These are phyloP conservation scores for Teratosphaeria pseudoeucalypti DNA, from an alignment of 2,329 filamentous ascomycete species.

Conservation along the genomic window DNA sequence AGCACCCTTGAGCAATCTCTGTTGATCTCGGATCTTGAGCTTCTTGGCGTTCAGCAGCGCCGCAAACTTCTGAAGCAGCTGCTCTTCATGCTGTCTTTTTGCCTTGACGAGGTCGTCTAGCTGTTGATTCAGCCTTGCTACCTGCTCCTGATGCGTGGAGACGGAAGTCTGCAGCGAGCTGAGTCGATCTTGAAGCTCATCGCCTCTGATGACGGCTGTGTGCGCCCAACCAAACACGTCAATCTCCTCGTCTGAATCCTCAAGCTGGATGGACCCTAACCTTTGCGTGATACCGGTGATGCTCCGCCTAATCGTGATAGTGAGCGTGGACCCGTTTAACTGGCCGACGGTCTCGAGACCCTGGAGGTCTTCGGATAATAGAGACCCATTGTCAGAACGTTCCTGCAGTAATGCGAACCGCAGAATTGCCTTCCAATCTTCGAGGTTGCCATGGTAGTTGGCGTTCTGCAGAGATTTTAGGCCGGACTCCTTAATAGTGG, in stretches of 20 bases:
- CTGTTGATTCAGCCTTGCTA: conserved; percentile 50
- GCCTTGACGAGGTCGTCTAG: conserved; percentile 55
- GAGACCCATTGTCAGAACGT: conserved; percentile 28
- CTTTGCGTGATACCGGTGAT: conserved; percentile 61
- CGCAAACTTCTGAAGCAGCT: conserved; percentile 59
- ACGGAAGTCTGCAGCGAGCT: conserved; percentile 25
- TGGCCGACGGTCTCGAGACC: conserved; percentile 51
- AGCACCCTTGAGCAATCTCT: conserved; percentile 48
- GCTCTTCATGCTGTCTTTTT: conserved; percentile 57
- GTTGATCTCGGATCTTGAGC: conserved; percentile 65
- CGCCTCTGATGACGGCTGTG: conserved; percentile 43
- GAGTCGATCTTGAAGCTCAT: conserved; percentile 29
- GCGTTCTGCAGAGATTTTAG: conserved; percentile 44
- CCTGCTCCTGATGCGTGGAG: conserved; percentile 43
- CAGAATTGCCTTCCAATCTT: conserved; percentile 59
- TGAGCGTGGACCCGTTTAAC: conserved; percentile 40
- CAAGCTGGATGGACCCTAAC: conserved; percentile 54
- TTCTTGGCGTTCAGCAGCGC: conserved; percentile 70
- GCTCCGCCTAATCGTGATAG: conserved; percentile 54
- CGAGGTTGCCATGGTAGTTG: conserved; percentile 45
- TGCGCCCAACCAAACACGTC: conserved; percentile 63
- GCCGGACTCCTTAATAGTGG: conserved; percentile 50
- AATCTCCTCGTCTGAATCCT: conserved; percentile 47
- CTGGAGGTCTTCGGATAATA: conserved; percentile 39
- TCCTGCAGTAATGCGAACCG: conserved; percentile 44